Conservation (phyloP, 169 alveolate genomes). For the Babesia caballi region DNA sequence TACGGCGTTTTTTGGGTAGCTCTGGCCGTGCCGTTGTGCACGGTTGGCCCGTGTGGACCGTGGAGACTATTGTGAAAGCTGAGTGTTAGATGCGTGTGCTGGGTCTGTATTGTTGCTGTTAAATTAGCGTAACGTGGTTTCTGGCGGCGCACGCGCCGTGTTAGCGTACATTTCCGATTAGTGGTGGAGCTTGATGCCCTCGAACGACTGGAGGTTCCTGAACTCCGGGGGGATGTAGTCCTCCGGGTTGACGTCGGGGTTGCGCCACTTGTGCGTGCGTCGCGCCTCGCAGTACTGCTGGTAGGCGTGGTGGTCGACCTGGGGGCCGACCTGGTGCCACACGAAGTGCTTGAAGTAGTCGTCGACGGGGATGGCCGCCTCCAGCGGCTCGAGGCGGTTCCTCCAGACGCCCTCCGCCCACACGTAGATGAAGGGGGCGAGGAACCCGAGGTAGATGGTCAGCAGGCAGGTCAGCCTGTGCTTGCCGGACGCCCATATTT, state of each 20-base stretch:
- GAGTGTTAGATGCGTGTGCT: no score
- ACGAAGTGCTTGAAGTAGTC: constrained; percentile 73
- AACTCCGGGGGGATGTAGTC: constrained; percentile 85
- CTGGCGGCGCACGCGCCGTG: no score
- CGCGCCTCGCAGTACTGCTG: constrained; percentile 84
- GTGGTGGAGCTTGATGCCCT: constrained; percentile 21
- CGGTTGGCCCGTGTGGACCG: no score
- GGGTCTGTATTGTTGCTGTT: no score
- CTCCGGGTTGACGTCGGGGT: constrained; percentile 78
- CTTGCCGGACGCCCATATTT: constrained; percentile 69
- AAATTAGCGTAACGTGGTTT: no score
- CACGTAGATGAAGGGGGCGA: constrained; percentile 42
- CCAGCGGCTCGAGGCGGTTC: constrained; percentile 73
- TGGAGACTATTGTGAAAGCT: no score
- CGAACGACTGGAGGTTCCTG: constrained; percentile 63
- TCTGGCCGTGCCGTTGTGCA: no score
- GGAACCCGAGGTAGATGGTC: constrained; percentile 41
- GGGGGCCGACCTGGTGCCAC: constrained; percentile 83
- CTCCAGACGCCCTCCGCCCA: constrained; percentile 66
- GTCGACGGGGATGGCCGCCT: constrained; percentile 71
- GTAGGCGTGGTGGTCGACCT: constrained; percentile 83
- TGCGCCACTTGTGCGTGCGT: constrained; percentile 81
- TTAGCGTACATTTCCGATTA: constrained; percentile 3
- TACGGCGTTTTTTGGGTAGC: no score
- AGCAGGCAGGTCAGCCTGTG: constrained; percentile 54